Evolutionary conservation across 1,139 yeast genomes (phyloP), one percentile per base, ranked within the genome.

Genomic region (Arxiozyma heterogenica): DNA sequence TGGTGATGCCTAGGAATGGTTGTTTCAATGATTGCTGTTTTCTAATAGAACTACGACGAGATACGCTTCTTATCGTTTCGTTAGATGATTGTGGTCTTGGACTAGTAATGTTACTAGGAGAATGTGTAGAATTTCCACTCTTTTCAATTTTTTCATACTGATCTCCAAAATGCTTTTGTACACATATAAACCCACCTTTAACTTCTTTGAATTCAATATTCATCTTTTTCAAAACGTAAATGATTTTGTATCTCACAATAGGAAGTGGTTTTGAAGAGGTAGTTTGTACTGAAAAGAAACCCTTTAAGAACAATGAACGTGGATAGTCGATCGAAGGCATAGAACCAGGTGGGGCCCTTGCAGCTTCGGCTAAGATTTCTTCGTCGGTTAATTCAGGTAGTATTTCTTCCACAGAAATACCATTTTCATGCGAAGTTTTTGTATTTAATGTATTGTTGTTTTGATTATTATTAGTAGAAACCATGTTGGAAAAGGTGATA

Each of bases 241-340:
- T 86, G 50, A 93, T 83, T 65, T 87, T 91, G 64, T 86, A 82
- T 56, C 98, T 82, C 55, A 93, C 91, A 58, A 87, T 88, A 11
- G 95, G 93, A 55, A 93, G 76, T 23, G 96, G 91, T 64, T 90
- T 90, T 5, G 96, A 88, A 1, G 97, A 89, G 0, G 98, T 93
- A 1, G 96, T 87, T 71, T 90, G 97, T 48, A 91, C 98, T 58
- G 94, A 84, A 73, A 93, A 93, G 65, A 93, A 90, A 0, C 98
- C 98, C 69, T 91, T 90, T 68, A 93, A 79, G 73, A 90, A 90
- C 59, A 91, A 79, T 2, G 96, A 91, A 71, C 86, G 86, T 59
- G 96, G 96, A 66, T 83, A 88, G 66, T 90, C 96, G 67, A 91
- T 90, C 0, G 96, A 89, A 30, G 95, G 96, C 97, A 91, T 90